Evolutionary conservation across 129 eudicot species (phyloP).

Genomic region (Scalesia atractyloides): DNA sequence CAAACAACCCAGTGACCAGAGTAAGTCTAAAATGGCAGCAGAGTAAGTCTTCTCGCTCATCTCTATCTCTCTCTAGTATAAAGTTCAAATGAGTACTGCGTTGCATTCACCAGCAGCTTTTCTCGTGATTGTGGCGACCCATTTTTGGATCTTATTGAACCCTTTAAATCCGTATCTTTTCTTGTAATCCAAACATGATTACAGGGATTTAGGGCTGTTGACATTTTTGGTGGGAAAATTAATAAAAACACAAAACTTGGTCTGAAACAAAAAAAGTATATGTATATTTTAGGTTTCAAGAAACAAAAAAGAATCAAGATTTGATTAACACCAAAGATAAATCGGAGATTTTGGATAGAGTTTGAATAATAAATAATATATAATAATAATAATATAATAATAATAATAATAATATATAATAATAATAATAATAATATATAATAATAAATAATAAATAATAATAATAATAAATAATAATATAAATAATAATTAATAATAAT

Average conservation of each 20-base stretch:
- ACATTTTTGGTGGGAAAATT: slow-evolving; percentile 25
- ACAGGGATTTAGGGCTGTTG: slow-evolving; percentile 59
- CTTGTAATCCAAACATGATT: slow-evolving; percentile 72
- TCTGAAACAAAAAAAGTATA: background rate
- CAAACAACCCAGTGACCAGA: too few relatives aligned
- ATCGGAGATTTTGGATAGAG: slow-evolving; percentile 11
- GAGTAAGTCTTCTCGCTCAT: slow-evolving; percentile 12
- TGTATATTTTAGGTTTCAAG: background rate
- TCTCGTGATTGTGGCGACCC: slow-evolving; percentile 47
- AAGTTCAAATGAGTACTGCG: slow-evolving; percentile 30
- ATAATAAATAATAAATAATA: too few relatives aligned
- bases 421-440: too few relatives aligned
- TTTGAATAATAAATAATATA: too few relatives aligned
- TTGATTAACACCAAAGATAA: background rate
- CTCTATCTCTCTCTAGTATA: slow-evolving; percentile 17
- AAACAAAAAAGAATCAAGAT: background rate
- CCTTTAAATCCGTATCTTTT: slow-evolving; percentile 57
- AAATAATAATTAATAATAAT: too few relatives aligned
- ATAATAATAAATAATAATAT: too few relatives aligned
- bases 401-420: too few relatives aligned
- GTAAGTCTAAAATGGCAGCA: too few relatives aligned
- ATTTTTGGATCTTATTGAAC: slow-evolving; percentile 53
- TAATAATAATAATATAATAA: too few relatives aligned
- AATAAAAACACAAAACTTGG: slow-evolving; percentile 15
- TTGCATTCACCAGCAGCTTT: slow-evolving; percentile 43